Conservation (phyloP, 305 asterid species). For the Fraxinus xanthoxyloides region DNA sequence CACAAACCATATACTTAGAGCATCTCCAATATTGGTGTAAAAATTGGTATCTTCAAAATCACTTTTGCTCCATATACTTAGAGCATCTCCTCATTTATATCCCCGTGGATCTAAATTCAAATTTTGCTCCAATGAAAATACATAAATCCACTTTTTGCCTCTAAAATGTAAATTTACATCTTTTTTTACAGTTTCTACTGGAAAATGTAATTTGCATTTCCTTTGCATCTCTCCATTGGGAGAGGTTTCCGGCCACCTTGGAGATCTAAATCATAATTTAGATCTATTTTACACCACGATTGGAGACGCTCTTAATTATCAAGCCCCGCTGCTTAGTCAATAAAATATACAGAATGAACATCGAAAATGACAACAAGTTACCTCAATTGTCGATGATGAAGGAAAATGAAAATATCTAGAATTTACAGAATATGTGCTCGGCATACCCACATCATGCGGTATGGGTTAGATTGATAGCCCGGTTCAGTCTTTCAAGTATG, state of each 20-base stretch:
- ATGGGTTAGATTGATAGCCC: constrained; percentile 38
- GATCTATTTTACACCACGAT: not conserved
- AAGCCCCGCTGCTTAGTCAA: not conserved
- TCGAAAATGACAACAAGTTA: constrained; percentile 16
- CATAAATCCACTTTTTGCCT: not conserved
- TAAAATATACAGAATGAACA: constrained; percentile 28
- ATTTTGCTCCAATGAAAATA: not conserved
- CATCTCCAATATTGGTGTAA: not conserved
- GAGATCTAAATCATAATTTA: not conserved
- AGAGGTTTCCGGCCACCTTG: not conserved
- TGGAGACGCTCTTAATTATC: not conserved
- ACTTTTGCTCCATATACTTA: not conserved
- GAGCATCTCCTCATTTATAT: no score
- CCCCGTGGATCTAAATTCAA: not conserved
- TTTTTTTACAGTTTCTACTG: not conserved
- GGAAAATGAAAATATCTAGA: constrained; percentile 20
- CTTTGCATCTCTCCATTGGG: not conserved
- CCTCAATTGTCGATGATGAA: constrained; percentile 3
- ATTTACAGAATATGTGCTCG: constrained; percentile 35
- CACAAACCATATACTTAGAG: not conserved
- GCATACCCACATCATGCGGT: constrained; percentile 33
- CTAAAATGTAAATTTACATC: not conserved
- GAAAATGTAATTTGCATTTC: not conserved
- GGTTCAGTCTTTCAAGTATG: constrained; percentile 46
- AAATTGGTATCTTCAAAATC: not conserved